Evolutionary conservation across 2,329 filamentous ascomycete species (phyloP).

Genomic region (Aspergillus amoenus): DNA sequence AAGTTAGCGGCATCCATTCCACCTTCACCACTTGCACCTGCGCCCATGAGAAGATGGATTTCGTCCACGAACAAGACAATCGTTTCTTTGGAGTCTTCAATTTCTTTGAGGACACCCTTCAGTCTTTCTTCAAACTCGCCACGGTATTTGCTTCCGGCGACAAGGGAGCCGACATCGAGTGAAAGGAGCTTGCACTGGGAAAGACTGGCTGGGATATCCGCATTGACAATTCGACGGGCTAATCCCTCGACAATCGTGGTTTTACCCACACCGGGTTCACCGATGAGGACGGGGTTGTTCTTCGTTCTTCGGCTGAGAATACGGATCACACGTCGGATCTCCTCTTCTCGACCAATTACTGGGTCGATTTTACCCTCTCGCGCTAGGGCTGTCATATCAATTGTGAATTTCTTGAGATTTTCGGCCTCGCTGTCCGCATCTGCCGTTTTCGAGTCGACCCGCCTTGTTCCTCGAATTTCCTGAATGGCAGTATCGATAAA

Average conservation of each 20-base stretch:
- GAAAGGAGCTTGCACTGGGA: slow-evolving; percentile 92
- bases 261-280: slow-evolving; percentile 97
- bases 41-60: slow-evolving; percentile 97
- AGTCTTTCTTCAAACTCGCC: slow-evolving; percentile 99
- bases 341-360: slow-evolving; percentile 94
- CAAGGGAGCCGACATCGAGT: slow-evolving; percentile 89
- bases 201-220: slow-evolving; percentile 92
- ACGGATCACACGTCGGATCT: slow-evolving; percentile 86
- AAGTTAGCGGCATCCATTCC: slow-evolving; percentile 99
- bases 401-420: slow-evolving; percentile 96
- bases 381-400: slow-evolving; percentile 96
- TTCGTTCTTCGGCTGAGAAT: slow-evolving; percentile 93
- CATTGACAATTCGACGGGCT: slow-evolving; percentile 91
- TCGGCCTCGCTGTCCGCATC: slow-evolving; percentile 90
- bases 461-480: slow-evolving; percentile 85
- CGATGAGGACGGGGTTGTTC: slow-evolving; percentile 98
- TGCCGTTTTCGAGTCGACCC: slow-evolving; percentile 94
- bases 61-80: slow-evolving; percentile 98
- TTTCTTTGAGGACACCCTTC: slow-evolving; percentile 98
- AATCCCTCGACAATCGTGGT: slow-evolving; percentile 97
- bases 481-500: slow-evolving; percentile 87
- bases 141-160: slow-evolving; percentile 96
- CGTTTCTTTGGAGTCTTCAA: slow-evolving; percentile 89
- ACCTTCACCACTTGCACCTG: slow-evolving; percentile 88
- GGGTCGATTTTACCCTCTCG: slow-evolving; percentile 97